Evolutionary conservation across 2,329 filamentous ascomycete species (phyloP), one percentile per base, ranked within the genome.

Genomic region (Lizonia empirigonia): DNA sequence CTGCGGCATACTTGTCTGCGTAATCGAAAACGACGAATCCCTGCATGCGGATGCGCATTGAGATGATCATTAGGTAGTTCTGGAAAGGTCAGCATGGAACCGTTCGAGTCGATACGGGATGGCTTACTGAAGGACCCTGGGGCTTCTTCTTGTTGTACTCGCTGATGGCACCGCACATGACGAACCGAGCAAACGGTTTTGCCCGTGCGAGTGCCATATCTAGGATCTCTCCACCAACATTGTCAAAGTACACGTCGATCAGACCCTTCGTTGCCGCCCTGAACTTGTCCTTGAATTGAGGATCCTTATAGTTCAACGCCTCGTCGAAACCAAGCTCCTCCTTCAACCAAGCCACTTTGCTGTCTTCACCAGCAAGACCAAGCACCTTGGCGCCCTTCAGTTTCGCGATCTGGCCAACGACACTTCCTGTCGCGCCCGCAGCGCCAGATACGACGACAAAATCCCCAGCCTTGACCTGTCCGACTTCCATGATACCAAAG

Each of bases 341-440:
- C 22, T 82, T 78, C 55, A 91, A 70, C 76, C 78, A 80, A 23
- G 68, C 61, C 51, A 81, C 82, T 65, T 83, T 83, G 22, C 76
- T 78, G 41, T 82, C 79, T 3, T 74, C 74, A 1, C 81, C 80
- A 0, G 80, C 78, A 50, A 83, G 76, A 4, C 80, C 81, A 18
- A 82, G 65, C 3, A 83, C 78, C 50, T 63, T 75, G 51, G 73
- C 77, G 1, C 77, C 89, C 71, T 85, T 84, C 44, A 90, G 74
- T 77, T 90, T 91, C 15, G 88, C 87, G 59, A 92, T 90, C 74
- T 93, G 89, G 0, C 87, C 88, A 0, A 84, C 89, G 1, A 92
- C 83, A 64, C 82, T 87, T 1, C 89, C 89, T 0, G 89, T 92
- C 0, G 89, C 89, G 2, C 89, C 89, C 0, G 89, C 89, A 1